Percentiles rank a stretch among this genome's conserved stretches.
phyloP scores from a whole-genome alignment of 23 red algal species.

The Gracilaria domingensis region DNA sequence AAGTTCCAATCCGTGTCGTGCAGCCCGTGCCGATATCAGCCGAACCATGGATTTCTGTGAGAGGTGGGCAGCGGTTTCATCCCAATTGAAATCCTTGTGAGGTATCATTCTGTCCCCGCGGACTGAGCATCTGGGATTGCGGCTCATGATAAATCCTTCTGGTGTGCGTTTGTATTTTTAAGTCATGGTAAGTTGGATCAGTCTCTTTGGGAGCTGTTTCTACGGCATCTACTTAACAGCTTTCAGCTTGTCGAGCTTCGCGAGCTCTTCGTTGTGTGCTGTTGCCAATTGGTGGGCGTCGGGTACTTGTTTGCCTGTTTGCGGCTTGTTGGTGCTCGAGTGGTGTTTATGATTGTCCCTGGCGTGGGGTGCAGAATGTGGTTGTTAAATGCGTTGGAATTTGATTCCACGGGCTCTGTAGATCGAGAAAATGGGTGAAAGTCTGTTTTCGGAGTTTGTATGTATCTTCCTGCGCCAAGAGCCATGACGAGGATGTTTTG shows the following conservation, averaged over 20 bases:
- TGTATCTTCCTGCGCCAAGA: too few relatives aligned
- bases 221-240: conserved; percentile 13
- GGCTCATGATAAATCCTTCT: not conserved
- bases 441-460: not conserved
- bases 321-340: not conserved
- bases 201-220: not conserved
- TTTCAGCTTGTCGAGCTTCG: not conserved
- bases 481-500: not conserved
- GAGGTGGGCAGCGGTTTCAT: conserved; percentile 5
- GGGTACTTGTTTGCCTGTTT: conserved; percentile 7
- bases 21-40: conserved; percentile 4
- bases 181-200: conserved; percentile 1
- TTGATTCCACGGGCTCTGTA: not conserved
- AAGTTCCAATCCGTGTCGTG: not conserved
- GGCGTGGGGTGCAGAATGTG: not conserved
- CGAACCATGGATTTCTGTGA: conserved; percentile 13
- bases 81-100: conserved; percentile 2
- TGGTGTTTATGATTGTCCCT: not conserved
- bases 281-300: not conserved
- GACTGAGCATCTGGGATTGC: conserved; percentile 1
- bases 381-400: conserved; percentile 10
- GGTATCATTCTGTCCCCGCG: too few relatives aligned
- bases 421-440: not conserved
- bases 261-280: conserved; percentile 34
- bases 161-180: conserved; percentile 2